Conservation (phyloP, 2,329 filamentous ascomycete genomes). For the Fusarium sp. region DNA sequence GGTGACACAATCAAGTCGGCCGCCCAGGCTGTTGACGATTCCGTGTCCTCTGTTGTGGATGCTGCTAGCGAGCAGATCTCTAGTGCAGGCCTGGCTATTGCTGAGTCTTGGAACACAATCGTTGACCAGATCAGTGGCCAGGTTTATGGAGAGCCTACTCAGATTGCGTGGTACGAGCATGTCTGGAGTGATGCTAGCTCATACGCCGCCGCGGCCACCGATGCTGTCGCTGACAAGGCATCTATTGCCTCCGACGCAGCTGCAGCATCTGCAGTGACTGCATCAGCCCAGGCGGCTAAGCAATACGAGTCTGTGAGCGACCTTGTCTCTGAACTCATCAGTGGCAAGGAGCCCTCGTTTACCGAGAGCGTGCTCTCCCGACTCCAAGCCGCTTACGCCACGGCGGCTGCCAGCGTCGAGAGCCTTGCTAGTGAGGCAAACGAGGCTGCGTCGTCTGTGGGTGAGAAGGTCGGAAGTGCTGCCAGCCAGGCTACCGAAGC, state of each 20-base stretch:
- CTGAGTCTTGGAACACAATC: slow-evolving; percentile 54
- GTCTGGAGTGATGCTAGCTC: slow-evolving; percentile 62
- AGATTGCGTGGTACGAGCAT: slow-evolving; percentile 67
- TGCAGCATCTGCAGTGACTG: slow-evolving; percentile 69
- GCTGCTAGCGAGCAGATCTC: slow-evolving; percentile 56
- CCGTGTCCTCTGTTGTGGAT: slow-evolving; percentile 58
- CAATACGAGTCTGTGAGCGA: slow-evolving; percentile 79
- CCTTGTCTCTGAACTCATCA: slow-evolving; percentile 80
- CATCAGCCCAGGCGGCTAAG: slow-evolving; percentile 68
- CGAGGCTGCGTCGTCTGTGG: slow-evolving; percentile 48
- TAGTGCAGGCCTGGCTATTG: slow-evolving; percentile 52
- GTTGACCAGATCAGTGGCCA: slow-evolving; percentile 75
- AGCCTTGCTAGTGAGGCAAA: slow-evolving; percentile 54
- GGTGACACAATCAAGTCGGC: slow-evolving; percentile 58
- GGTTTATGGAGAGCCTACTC: slow-evolving; percentile 75
- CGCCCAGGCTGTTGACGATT: slow-evolving; percentile 53
- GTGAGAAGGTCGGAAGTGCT: slow-evolving; percentile 52
- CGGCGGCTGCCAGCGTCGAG: slow-evolving; percentile 68
- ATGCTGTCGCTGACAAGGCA: slow-evolving; percentile 50
- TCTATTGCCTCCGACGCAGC: slow-evolving; percentile 56
- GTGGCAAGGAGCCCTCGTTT: slow-evolving; percentile 83
- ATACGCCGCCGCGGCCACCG: slow-evolving; percentile 72
- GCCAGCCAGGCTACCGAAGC: slow-evolving; percentile 57
- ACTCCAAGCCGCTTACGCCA: slow-evolving; percentile 78
- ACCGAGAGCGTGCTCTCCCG: slow-evolving; percentile 83